Evolutionary conservation across 228 moss, liverwort and hornwort genomes (phyloP), one percentile per base, ranked within the genome.

Genomic region (Sphagnum magellanicum): DNA sequence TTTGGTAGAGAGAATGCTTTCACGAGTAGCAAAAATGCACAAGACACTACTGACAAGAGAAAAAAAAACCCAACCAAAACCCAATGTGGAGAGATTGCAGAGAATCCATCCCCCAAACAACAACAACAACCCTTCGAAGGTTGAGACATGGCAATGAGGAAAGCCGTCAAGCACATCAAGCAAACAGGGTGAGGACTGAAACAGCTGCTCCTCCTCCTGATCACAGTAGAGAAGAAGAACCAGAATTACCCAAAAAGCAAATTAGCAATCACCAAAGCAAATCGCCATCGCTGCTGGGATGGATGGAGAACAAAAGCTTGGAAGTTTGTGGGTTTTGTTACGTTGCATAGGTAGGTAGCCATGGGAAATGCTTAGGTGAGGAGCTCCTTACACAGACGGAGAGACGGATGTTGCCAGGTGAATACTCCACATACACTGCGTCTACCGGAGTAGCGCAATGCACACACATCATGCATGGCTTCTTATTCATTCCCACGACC

Each of bases 321-420:
- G 32, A 32, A 32, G 32, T 32, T 32, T 32, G 32, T 32, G 32
- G 32, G 32, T 32, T 32, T 32, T 2, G 32, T 32, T 32, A 32
- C 32, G 32, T 32, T 32, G 32, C 32, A 32, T 32, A 2, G 32
- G 32, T 32, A 32, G 32, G 32, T 32, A 2, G 32, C 32, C 32
- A 32, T 32, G 32, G 32, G 32, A 32, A 32, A 32, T 2, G 32
- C 32, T 32, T 32, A 32, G 32, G 32, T 32, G 0, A 32, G 32
- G 32, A 32, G 32, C 32, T 32, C 3, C 89, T 76, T 82, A 95
- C 97, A 68, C 93, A 92, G 69, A 80, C 81, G 55, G 90, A 85
- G 60, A 95, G 91, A 14, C 92, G 88, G 67, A 92, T 96, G 81
- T 96, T 92, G 73, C 92, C 95, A 14, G 91, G 91, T 17, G 95